A percentile compares a stretch with the other conserved stretches of the same genome.
These are phyloP conservation scores for Caloboletus inedulis DNA, from an alignment of 1,284 basidiomycete species.

Conservation along the genomic window DNA sequence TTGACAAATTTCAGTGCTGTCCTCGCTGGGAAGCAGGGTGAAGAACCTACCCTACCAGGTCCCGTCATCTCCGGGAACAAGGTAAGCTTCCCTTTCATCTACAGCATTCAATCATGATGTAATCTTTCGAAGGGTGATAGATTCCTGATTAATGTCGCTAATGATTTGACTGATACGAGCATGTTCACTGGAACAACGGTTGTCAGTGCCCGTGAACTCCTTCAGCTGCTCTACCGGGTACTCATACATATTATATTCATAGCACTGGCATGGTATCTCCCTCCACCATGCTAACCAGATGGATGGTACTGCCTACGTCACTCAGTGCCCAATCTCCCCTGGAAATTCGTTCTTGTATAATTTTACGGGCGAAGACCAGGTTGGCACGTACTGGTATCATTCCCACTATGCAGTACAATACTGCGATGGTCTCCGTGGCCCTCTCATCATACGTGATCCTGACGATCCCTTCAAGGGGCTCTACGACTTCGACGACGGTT, in stretches of 20 bases:
- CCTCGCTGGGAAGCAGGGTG: slow-evolving; percentile 1
- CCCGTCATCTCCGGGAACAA: slow-evolving; percentile 16
- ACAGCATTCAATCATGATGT: background rate
- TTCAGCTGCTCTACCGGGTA: slow-evolving; percentile 24
- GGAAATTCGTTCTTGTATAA: slow-evolving; percentile 37
- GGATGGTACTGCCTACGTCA: slow-evolving; percentile 31
- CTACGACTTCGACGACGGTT: slow-evolving; percentile 45
- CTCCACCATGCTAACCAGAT: slow-evolving; percentile 20
- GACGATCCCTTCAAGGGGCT: slow-evolving; percentile 37
- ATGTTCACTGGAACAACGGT: slow-evolving; percentile 31
- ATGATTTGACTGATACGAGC: slow-evolving; percentile 23
- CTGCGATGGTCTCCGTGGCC: slow-evolving; percentile 38
- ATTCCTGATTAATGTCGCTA: slow-evolving; percentile 21
- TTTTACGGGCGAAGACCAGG: slow-evolving; percentile 31
- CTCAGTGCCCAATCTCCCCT: slow-evolving; percentile 43
- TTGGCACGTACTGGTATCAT: slow-evolving; percentile 42
- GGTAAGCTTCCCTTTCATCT: slow-evolving; percentile 1
- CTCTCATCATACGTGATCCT: slow-evolving; percentile 12
- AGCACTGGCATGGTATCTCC: slow-evolving; percentile 37
- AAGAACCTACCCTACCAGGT: slow-evolving; percentile 6
- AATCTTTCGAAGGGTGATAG: slow-evolving; percentile 15
- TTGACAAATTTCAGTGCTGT: slow-evolving; percentile 2
- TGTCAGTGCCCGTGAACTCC: slow-evolving; percentile 15
- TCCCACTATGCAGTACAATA: slow-evolving; percentile 35
- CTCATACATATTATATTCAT: background rate